Evolutionary conservation across 805 yeast genomes (phyloP), one percentile per base, ranked within the genome.

Genomic region (Kazachstania africana): DNA sequence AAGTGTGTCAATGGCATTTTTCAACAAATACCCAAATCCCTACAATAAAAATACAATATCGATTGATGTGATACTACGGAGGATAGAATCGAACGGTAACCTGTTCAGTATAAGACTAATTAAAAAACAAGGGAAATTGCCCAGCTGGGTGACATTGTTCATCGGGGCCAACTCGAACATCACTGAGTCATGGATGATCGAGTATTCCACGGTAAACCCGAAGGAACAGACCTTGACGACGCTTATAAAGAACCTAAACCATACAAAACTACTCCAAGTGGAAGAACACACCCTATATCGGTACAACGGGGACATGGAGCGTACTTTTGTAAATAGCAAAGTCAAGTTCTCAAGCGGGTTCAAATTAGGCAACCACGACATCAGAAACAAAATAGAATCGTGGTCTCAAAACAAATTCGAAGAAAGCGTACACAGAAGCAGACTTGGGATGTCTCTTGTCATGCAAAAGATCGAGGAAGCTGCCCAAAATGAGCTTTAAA

Each of bases 201-300:
- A 87, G 49, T 70, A 72, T 43, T 70, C 84, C 1, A 57, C 78
- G 8, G 77, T 87, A 14, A 79, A 87, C 53, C 83, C 88, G 1
- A 43, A 50, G 8, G 48, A 53, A 4, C 57, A 64, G 37, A 61
- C 62, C 6, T 63, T 87, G 69, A 47, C 61, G 35, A 71, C 93
- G 2, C 85, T 81, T 59, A 76, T 83, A 12, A 68, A 84, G 38
- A 87, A 87, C 52, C 57, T 87, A 29, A 96, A 88, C 50, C 95
- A 88, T 51, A 73, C 80, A 1, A 67, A 69, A 40, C 70, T 87
- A 32, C 69, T 87, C 37, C 66, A 77, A 40, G 78, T 87, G 12
- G 94, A 83, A 49, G 96, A 87, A 49, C 71, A 59, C 44, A 71
- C 84, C 15, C 63, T 60, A 2, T 87, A 79, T 52, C 39, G 56